Base-by-base conservation (phyloP, 2,329 filamentous ascomycete species). In the Fusarium armeniacum region DNA sequence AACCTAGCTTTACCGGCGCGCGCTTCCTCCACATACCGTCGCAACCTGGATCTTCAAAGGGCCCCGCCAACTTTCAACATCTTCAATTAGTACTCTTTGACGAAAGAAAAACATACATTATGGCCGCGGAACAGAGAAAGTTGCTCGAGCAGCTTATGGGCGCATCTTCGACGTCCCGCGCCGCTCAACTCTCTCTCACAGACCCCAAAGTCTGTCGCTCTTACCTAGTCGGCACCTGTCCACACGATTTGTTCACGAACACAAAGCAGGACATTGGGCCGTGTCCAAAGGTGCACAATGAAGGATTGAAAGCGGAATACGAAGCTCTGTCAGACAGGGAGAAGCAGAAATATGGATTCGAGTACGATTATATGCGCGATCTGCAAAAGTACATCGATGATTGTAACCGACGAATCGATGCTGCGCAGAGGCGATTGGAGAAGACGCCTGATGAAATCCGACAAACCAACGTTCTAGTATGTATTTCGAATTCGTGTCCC, bases 161-260 rank as follows among this genome's bases (percentile, higher is more conserved):
- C 78, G 88, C 88, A 70, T 90, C 91, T 60, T 87, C 91, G 62
- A 85, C 88, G 62, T 90, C 91, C 50, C 92, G 91, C 83, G 89
- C 90, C 73, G 88, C 92, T 40, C 92, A 97, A 80, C 88, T 98
- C 74, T 91, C 91, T 69, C 91, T 99, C 75, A 96, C 90, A 63
- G 96, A 98, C 80, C 87, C 92, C 56, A 98, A 97, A 82, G 93
- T 97, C 75, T 99, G 96, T 84, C 93, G 93, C 58, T 98, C 94
- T 20, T 98, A 95, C 80, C 88, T 99, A 51, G 94, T 89, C 67
- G 96, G 96, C 75, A 97, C 93, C 62, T 99, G 96, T 80, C 96
- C 96, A 1, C 95, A 98, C 85, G 96, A 99, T 79, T 93, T 99
- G 77, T 99, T 99, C 87, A 99, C 95, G 71, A 99, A 99, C 83